Evolutionary conservation across 306 rosid species (phyloP).

Genomic region (Trifolium pratense): DNA sequence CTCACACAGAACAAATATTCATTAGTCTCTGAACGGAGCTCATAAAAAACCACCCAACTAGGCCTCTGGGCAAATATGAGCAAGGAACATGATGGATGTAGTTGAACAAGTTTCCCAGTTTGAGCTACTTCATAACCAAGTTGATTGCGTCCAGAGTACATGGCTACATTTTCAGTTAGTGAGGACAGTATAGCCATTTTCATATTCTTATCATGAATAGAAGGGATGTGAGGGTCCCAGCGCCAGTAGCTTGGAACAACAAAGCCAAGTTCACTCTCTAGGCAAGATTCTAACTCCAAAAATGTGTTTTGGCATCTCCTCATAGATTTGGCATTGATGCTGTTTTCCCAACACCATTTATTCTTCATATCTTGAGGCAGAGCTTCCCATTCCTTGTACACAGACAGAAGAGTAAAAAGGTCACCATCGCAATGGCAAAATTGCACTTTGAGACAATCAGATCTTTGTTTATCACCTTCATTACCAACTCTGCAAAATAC

Average conservation of each 20-base stretch:
- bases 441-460: background rate
- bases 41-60: conserved; percentile 85
- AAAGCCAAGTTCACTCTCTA: background rate
- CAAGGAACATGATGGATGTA: conserved; percentile 92
- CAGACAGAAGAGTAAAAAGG: background rate
- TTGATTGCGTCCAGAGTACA: background rate
- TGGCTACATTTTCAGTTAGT: background rate
- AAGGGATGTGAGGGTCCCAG: background rate
- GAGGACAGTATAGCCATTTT: background rate
- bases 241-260: background rate
- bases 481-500: background rate
- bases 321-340: background rate
- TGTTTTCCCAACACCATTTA: background rate
- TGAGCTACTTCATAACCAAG: conserved; percentile 89
- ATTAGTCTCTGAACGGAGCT: conserved; percentile 68
- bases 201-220: background rate
- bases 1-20: conserved; percentile 78
- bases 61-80: conserved; percentile 79
- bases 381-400: background rate
- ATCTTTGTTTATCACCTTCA: background rate
- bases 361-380: background rate
- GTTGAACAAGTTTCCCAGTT: conserved; percentile 70
- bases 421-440: background rate
- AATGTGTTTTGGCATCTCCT: background rate
- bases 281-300: background rate